These are phyloP conservation scores for Pseudozyma pruni DNA, from an alignment of 1,284 basidiomycete genomes.

Conservation along the genomic window DNA sequence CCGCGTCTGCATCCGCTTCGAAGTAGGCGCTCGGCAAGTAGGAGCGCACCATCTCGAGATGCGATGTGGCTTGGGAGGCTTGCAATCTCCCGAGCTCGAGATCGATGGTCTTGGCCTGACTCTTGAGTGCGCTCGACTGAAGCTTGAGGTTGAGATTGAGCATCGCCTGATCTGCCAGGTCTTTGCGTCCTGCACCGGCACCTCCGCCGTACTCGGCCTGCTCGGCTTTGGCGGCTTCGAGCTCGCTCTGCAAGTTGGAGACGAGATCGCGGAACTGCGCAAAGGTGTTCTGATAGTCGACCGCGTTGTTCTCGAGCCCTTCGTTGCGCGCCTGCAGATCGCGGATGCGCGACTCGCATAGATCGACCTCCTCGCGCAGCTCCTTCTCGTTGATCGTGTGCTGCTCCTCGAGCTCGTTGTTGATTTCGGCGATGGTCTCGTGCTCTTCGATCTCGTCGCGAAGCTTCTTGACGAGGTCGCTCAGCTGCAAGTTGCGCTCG, in stretches of 20 bases:
- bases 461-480: slow-evolving; percentile 94
- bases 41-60: slow-evolving; percentile 58
- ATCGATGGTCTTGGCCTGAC: slow-evolving; percentile 63
- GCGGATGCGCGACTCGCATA: slow-evolving; percentile 44
- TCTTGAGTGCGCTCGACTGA: slow-evolving; percentile 62
- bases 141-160: slow-evolving; percentile 65
- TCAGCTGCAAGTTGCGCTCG: slow-evolving; percentile 81
- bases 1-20: slow-evolving; percentile 59
- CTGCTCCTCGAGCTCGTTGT: slow-evolving; percentile 96
- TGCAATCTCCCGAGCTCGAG: slow-evolving; percentile 58
- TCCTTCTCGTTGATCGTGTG: slow-evolving; percentile 93
- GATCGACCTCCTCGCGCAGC: slow-evolving; percentile 83
- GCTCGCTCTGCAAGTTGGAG: slow-evolving; percentile 56
- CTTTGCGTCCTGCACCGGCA: slow-evolving; percentile 39
- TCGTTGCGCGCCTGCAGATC: slow-evolving; percentile 46
- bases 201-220: slow-evolving; percentile 40
- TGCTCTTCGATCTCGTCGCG: slow-evolving; percentile 92
- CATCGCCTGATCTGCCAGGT: slow-evolving; percentile 57
- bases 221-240: slow-evolving; percentile 57
- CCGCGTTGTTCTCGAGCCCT: slow-evolving; percentile 53
- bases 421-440: slow-evolving; percentile 93
- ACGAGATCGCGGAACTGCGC: slow-evolving; percentile 64
- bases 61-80: slow-evolving; percentile 51
- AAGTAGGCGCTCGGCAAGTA: slow-evolving; percentile 62
- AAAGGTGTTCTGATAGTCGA: slow-evolving; percentile 61